These are phyloP conservation scores for Fusarium albosuccineum DNA, from an alignment of 2,329 filamentous ascomycete genomes.

Conservation along the genomic window DNA sequence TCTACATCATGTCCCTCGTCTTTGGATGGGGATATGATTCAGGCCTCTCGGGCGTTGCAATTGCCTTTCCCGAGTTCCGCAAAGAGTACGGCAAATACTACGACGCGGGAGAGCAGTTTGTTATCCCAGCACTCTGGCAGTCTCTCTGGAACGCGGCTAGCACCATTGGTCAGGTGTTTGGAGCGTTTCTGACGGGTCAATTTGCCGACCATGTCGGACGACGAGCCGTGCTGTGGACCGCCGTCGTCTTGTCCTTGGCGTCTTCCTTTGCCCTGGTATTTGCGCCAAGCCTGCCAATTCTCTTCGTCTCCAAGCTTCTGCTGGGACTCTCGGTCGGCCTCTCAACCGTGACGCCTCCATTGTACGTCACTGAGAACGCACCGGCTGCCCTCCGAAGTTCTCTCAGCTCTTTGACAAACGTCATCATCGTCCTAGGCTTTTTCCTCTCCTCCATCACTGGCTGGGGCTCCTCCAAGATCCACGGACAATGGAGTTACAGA, in stretches of 20 bases:
- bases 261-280: constrained; percentile 48
- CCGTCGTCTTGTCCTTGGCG: constrained; percentile 39
- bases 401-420: constrained; percentile 47
- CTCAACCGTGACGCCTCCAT: constrained; percentile 45
- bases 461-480: constrained; percentile 45
- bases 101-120: constrained; percentile 44
- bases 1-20: constrained; percentile 51
- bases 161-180: constrained; percentile 50
- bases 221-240: constrained; percentile 41
- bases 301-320: constrained; percentile 48
- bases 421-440: constrained; percentile 48
- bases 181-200: constrained; percentile 45
- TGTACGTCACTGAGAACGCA: constrained; percentile 48
- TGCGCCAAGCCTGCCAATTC: constrained; percentile 42
- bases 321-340: constrained; percentile 46
- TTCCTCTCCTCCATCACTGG: constrained; percentile 48
- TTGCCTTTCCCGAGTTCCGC: constrained; percentile 52
- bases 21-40: constrained; percentile 54
- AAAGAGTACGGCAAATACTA: constrained; percentile 52
- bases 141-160: constrained; percentile 54
- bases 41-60: constrained; percentile 52
- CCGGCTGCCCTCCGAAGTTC: constrained; percentile 45
- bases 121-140: constrained; percentile 54
- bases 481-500: constrained; percentile 44
- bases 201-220: constrained; percentile 45